phyloP scores from a whole-genome alignment of 2,329 filamentous ascomycete species.

The Neofusicoccum kwambonambiense region DNA sequence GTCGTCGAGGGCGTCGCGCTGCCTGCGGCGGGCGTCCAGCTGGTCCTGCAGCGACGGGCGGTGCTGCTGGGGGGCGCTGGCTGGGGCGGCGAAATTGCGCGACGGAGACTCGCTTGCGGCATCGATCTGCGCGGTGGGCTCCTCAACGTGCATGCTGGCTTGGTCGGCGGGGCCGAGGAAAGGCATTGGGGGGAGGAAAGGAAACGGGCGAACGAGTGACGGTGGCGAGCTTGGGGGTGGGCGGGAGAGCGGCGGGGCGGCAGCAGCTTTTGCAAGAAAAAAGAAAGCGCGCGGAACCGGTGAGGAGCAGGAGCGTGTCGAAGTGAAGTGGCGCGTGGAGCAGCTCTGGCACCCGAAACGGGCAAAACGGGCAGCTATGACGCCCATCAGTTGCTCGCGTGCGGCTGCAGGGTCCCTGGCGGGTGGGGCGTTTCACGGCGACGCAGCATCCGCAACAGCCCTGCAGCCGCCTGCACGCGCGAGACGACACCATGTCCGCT shows the following conservation, averaged over 20 bases:
- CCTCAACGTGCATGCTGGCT: slow-evolving; percentile 8
- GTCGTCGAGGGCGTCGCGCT: slow-evolving; percentile 10
- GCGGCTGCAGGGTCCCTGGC: not conserved
- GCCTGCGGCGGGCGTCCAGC: slow-evolving; percentile 5
- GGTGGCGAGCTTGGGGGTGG: not conserved
- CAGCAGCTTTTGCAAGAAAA: slow-evolving; percentile 8
- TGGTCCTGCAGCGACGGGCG: slow-evolving; percentile 1
- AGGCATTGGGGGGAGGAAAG: slow-evolving; percentile 13
- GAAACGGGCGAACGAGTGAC: slow-evolving; percentile 2
- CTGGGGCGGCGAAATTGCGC: slow-evolving; percentile 28
- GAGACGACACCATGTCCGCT: not conserved
- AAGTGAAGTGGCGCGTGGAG: slow-evolving; percentile 13
- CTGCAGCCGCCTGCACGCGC: not conserved
- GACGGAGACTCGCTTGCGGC: slow-evolving; percentile 28
- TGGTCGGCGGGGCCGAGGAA: slow-evolving; percentile 14
- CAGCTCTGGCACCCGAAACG: not conserved
- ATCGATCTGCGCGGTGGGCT: slow-evolving; percentile 21
- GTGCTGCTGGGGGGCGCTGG: slow-evolving; percentile 24
- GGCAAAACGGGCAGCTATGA: not conserved
- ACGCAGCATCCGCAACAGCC: not conserved
- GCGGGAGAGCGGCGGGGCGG: not conserved
- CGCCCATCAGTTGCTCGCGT: slow-evolving; percentile 1
- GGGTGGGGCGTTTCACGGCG: not conserved
- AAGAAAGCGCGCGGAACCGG: slow-evolving; percentile 5
- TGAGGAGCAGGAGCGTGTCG: slow-evolving; percentile 13